These are phyloP conservation scores for Aspergillus floridensis DNA, from an alignment of 2,329 filamentous ascomycete genomes.

Conservation along the genomic window DNA sequence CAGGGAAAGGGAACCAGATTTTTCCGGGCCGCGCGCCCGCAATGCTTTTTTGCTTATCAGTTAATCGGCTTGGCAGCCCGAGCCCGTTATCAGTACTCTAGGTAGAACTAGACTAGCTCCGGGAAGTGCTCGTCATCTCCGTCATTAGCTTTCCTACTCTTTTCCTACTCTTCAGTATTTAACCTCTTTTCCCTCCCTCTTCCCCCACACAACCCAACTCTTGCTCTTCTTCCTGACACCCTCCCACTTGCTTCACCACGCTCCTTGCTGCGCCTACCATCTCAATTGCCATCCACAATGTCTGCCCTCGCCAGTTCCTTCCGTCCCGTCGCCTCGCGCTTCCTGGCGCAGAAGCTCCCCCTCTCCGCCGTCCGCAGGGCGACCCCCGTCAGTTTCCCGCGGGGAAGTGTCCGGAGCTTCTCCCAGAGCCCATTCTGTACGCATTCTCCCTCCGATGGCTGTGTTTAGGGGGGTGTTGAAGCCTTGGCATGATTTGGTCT, in stretches of 20 bases:
- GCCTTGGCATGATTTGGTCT: slow-evolving; percentile 8
- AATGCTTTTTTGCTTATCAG: slow-evolving; percentile 22
- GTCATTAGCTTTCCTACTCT: slow-evolving; percentile 18
- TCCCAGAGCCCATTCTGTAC: slow-evolving; percentile 42
- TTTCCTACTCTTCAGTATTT: not conserved
- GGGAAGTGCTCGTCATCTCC: slow-evolving; percentile 27
- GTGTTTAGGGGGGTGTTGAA: not conserved
- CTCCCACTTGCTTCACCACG: slow-evolving; percentile 7
- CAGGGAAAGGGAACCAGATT: slow-evolving; percentile 21
- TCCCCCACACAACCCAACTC: not conserved
- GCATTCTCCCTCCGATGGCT: slow-evolving; percentile 12
- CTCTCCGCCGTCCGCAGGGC: slow-evolving; percentile 29
- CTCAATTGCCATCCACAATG: slow-evolving; percentile 28
- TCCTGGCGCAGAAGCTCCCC: slow-evolving; percentile 38
- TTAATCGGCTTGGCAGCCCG: slow-evolving; percentile 22
- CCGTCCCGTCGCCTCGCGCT: slow-evolving; percentile 38
- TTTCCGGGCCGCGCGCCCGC: slow-evolving; percentile 12
- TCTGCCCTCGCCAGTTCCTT: slow-evolving; percentile 36
- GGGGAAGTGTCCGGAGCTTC: slow-evolving; percentile 42
- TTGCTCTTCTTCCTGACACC: slow-evolving; percentile 4
- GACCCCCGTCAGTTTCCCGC: slow-evolving; percentile 41
- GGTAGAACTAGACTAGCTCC: slow-evolving; percentile 21
- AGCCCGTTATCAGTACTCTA: slow-evolving; percentile 19
- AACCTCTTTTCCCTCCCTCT: not conserved
- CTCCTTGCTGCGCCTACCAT: slow-evolving; percentile 7